These are phyloP conservation scores for Aureobasidium mangrovei DNA, from an alignment of 2,329 filamentous ascomycete genomes.

Conservation along the genomic window DNA sequence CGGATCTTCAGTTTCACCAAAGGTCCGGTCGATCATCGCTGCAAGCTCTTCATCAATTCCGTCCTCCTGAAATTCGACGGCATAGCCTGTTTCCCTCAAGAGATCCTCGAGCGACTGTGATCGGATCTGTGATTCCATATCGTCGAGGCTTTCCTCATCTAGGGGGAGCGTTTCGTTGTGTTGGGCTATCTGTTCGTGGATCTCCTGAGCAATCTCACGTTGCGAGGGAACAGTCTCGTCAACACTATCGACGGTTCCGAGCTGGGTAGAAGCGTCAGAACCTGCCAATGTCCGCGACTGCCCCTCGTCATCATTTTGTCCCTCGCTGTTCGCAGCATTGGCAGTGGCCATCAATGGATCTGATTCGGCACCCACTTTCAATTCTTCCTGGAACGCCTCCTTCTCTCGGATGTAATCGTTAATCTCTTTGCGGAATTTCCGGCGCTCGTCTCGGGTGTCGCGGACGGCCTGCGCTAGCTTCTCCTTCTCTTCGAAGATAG, in stretches of 20 bases:
- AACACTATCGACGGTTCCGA: not conserved
- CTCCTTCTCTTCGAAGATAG: constrained; percentile 74
- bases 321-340: not conserved
- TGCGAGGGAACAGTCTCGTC: constrained; percentile 11
- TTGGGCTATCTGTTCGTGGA: constrained; percentile 22
- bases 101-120: constrained; percentile 36
- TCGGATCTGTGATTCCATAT: constrained; percentile 25
- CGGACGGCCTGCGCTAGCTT: constrained; percentile 62
- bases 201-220: constrained; percentile 10
- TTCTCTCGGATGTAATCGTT: constrained; percentile 24
- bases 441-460: constrained; percentile 53
- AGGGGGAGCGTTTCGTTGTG: constrained; percentile 22
- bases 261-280: not conserved
- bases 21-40: not conserved
- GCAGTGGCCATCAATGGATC: constrained; percentile 24
- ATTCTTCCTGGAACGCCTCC: constrained; percentile 27
- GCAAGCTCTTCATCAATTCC: not conserved
- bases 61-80: not conserved
- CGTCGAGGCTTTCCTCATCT: constrained; percentile 23
- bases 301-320: not conserved
- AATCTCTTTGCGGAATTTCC: constrained; percentile 41
- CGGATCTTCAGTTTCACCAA: not conserved
- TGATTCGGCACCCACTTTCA: constrained; percentile 15
- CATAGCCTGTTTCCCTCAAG: constrained; percentile 22
- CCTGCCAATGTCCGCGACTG: not conserved